A percentile compares a stretch with the other conserved stretches of the same genome.
These are phyloP conservation scores for Geosmithia putterillii DNA, from an alignment of 2,329 filamentous ascomycete species.

Conservation along the genomic window DNA sequence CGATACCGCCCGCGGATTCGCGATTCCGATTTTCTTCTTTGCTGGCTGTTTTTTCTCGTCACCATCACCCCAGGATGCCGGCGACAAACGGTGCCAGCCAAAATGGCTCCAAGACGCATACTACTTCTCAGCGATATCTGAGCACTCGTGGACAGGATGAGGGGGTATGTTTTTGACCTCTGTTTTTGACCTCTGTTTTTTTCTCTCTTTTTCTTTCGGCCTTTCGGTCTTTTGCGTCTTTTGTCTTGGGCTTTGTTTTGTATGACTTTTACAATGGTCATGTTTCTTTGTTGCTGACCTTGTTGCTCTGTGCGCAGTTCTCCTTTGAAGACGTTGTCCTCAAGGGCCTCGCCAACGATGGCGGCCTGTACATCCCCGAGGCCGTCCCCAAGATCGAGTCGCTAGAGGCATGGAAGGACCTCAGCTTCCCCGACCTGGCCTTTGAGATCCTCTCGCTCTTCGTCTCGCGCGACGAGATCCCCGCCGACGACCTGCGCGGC, in stretches of 20 bases:
- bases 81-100: constrained; percentile 6
- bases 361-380: constrained; percentile 82
- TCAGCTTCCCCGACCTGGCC: constrained; percentile 71
- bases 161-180: constrained; percentile 22
- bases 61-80: constrained; percentile 18
- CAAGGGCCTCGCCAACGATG: constrained; percentile 77
- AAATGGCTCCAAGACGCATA: constrained; percentile 26
- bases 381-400: constrained; percentile 49
- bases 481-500: constrained; percentile 62
- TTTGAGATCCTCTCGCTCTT: constrained; percentile 79
- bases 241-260: background rate
- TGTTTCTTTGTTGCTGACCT: background rate
- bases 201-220: background rate
- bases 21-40: too few relatives aligned
- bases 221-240: background rate
- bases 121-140: constrained; percentile 34
- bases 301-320: too few relatives aligned
- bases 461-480: constrained; percentile 75
- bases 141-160: constrained; percentile 38
- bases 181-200: constrained; percentile 1
- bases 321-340: constrained; percentile 87
- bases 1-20: background rate
- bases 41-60: background rate
- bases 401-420: constrained; percentile 59
- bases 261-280: background rate